A percentile compares a stretch with the other conserved stretches of the same genome.
These are phyloP conservation scores for Hypericum androsaemum DNA, from an alignment of 345 rosid species.

Conservation along the genomic window DNA sequence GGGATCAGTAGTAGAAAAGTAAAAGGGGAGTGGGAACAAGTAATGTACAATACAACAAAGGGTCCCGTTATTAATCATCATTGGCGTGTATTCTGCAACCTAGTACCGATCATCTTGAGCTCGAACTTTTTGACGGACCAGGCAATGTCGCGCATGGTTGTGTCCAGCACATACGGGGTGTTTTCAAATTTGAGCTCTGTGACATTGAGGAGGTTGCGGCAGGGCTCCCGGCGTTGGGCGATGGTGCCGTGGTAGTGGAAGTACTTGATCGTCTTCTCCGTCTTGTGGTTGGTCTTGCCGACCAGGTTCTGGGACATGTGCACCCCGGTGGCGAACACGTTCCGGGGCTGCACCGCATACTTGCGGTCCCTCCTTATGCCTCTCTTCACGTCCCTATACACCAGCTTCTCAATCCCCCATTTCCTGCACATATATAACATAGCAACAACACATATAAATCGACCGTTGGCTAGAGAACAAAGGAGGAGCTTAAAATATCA, in stretches of 20 bases:
- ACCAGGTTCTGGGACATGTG: constrained; percentile 80
- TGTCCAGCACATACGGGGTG: constrained; percentile 57
- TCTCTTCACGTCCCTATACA: constrained; percentile 59
- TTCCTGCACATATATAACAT: constrained; percentile 29
- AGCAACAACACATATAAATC: not conserved
- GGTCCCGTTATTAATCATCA: constrained; percentile 14
- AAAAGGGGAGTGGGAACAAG: no score
- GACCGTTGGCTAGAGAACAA: not conserved
- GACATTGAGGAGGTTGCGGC: constrained; percentile 42
- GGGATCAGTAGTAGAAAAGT: no score
- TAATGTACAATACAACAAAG: not conserved
- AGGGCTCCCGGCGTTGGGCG: constrained; percentile 63
- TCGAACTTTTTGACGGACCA: constrained; percentile 58
- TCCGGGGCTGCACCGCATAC: constrained; percentile 69
- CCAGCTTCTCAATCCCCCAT: constrained; percentile 95
- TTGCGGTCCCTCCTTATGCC: constrained; percentile 74
- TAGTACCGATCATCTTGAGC: constrained; percentile 52
- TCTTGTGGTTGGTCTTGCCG: constrained; percentile 56
- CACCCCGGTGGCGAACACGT: constrained; percentile 66
- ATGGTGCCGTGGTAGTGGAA: constrained; percentile 88
- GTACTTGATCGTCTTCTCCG: constrained; percentile 49
- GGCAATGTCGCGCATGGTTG: constrained; percentile 47
- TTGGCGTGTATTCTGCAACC: constrained; percentile 55
- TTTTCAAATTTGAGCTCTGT: constrained; percentile 37
- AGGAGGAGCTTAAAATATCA: not conserved